Conservation (phyloP, 192 early-diverging fungal species). For the Coemansia sp. region DNA sequence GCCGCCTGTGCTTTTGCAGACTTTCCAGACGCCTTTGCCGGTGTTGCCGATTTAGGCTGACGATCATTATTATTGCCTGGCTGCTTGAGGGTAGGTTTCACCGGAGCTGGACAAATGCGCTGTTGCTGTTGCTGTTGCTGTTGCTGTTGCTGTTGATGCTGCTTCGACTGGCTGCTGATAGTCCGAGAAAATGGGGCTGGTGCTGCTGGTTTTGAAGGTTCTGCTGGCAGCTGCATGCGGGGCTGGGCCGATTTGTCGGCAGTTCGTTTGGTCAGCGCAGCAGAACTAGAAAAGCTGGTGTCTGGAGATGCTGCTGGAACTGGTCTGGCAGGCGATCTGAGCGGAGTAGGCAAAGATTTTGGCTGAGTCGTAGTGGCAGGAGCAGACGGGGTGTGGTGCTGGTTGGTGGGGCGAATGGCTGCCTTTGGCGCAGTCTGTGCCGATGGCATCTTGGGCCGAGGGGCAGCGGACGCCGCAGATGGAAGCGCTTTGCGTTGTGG, state of each 20-base stretch:
- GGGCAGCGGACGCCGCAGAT: no score
- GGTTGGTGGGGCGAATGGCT: no score
- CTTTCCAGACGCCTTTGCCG: slow-evolving; percentile 5
- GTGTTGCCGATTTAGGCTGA: background rate
- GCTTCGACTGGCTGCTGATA: background rate
- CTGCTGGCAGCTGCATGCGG: background rate
- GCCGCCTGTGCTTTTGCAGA: slow-evolving; percentile 52
- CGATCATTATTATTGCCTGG: background rate
- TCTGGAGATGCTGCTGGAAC: background rate
- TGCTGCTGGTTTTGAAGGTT: background rate
- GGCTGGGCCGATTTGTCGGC: background rate
- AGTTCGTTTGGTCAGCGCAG: background rate
- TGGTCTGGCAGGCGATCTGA: background rate
- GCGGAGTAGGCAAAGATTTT: background rate
- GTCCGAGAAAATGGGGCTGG: background rate
- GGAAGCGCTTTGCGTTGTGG: no score
- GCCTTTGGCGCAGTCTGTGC: no score
- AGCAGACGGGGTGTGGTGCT: no score
- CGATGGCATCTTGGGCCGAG: no score
- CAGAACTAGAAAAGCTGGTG: background rate
- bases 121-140: slow-evolving; percentile 15
- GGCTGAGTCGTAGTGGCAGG: no score
- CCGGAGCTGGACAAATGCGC: background rate
- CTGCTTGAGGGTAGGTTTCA: background rate
- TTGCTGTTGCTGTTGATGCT: background rate